Evolutionary conservation across 2,329 filamentous ascomycete species (phyloP), one percentile per base, ranked within the genome.

Genomic region (Verticillium longisporum): DNA sequence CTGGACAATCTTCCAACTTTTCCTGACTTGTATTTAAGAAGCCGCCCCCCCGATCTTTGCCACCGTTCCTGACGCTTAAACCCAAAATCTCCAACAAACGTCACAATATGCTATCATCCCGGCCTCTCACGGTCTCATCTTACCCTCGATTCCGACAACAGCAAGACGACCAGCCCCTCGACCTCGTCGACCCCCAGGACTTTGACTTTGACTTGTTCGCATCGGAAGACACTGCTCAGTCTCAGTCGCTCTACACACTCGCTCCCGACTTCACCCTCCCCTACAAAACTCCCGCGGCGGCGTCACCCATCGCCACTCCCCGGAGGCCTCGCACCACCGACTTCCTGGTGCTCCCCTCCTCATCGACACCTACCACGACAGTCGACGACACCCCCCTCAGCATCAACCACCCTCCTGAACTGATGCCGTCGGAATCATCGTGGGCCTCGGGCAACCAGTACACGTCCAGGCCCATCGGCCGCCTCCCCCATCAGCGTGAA

Each of bases 401-500:
- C 18, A 32, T 58, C 4, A 61, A 37, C 32, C 18, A 60, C 4
- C 53, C 61, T 7, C 58, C 66, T 59, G 68, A 71, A 57, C 68
- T 73, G 37, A 78, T 78, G 78, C 76, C 77, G 66, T 70, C 77
- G 32, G 78, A 81, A 61, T 58, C 72, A 14, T 80, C 77, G 77
- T 70, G 74, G 60, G 64, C 68, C 26, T 33, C n/a, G 26, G 64
- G 71, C 60, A 69, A 70, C 62, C 77, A 77, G 62, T 70, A 74
- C 63, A 74, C 74, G 41, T 71, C 74, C 26, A 75, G 74, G 67
- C 66, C 70, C 10, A 64, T 73, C 45, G 71, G 72, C 61, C 75
- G 77, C 15, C 70, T 77, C 41, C 68, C 77, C 32, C 85, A 88
- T 67, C 78, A 87, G 55, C 81, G 85, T 66, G 84, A 87, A 65